Base-by-base conservation (phyloP, 225 moss, liverwort and hornwort genomes). In the Takakia lepidozioides region DNA sequence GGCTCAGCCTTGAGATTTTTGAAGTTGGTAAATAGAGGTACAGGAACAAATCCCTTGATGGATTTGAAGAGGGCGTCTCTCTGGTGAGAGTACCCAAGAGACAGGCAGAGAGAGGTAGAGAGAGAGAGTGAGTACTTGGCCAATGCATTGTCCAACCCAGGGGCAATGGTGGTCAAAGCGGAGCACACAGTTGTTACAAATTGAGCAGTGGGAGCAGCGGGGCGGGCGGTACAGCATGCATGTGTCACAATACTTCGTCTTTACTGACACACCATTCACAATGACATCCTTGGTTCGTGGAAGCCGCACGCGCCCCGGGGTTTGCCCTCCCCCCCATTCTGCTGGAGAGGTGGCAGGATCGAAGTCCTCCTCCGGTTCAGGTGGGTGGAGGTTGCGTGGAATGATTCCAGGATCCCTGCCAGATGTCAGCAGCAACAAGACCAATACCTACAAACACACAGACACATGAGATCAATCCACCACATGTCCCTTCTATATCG, bases 131-230 rank as follows among this genome's bases (percentile, higher is more conserved):
- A 64, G 4, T 70, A 88, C 92, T 72, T 88, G 90, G 25, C 95
- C 95, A 65, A 95, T 95, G 64, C 95, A 95, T 57, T 95, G 95
- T 19, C 95, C 95, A 51, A 95, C 95, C 95, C 90, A 95, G 41
- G 95, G 95, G 48, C 95, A 95, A 59, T 95, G 95, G 72, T 90
- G 95, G 51, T 95, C 95, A n/a, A 95, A 95, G 1, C 90, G 90
- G 45, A 84, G 73, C 25, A 90, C 90, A 43, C 95, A 95, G 27
- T 95, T 95, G 27, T 95, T 95, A 62, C 95, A 95, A 3, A 95
- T 95, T n/a, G 95, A 95, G 77, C 95, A 95, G 64, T 95, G 95
- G 29, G 95, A 95, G 63, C 95, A 95, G 51, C 95, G 79, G 2
- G 90, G 95, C 18, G 95, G 95, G 38, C 90, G 86, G 54, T 98